These are phyloP conservation scores for Populus tremula DNA, from an alignment of 345 rosid genomes.

Conservation along the genomic window DNA sequence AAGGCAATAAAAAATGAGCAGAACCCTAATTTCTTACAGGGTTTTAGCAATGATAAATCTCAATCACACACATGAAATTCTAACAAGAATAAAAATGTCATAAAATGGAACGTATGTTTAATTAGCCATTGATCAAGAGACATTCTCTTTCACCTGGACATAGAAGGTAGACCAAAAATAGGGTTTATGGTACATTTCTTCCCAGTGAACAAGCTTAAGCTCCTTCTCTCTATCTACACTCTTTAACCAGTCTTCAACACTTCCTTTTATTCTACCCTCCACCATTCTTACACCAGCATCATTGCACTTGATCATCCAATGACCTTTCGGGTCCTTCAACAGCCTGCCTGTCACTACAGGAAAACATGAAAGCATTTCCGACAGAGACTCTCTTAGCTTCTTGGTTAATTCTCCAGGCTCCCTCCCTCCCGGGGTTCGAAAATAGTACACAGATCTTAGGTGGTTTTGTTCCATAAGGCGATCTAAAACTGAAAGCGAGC, in stretches of 20 bases:
- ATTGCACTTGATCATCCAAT: conserved; percentile 67
- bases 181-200: conserved; percentile 52
- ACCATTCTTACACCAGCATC: conserved; percentile 70
- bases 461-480: conserved; percentile 59
- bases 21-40: too few species aligned
- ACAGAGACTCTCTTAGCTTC: conserved; percentile 47
- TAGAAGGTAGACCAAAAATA: conserved; percentile 78
- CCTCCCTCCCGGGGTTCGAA: conserved; percentile 15
- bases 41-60: too few species aligned
- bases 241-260: conserved; percentile 58
- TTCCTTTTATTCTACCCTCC: conserved; percentile 55
- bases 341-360: conserved; percentile 59
- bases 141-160: conserved; percentile 43
- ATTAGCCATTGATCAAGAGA: neutral
- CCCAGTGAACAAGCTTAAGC: conserved; percentile 65
- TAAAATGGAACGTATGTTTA: neutral
- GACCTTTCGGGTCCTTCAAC: conserved; percentile 27
- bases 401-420: conserved; percentile 42
- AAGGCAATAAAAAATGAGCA: neutral
- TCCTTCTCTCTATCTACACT: conserved; percentile 54
- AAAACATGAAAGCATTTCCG: conserved; percentile 44
- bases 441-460: conserved; percentile 53
- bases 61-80: neutral
- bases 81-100: neutral
- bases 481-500: conserved; percentile 54